These are phyloP conservation scores for Climacium dendroides DNA, from an alignment of 225 moss, liverwort and hornwort species.

Conservation along the genomic window DNA sequence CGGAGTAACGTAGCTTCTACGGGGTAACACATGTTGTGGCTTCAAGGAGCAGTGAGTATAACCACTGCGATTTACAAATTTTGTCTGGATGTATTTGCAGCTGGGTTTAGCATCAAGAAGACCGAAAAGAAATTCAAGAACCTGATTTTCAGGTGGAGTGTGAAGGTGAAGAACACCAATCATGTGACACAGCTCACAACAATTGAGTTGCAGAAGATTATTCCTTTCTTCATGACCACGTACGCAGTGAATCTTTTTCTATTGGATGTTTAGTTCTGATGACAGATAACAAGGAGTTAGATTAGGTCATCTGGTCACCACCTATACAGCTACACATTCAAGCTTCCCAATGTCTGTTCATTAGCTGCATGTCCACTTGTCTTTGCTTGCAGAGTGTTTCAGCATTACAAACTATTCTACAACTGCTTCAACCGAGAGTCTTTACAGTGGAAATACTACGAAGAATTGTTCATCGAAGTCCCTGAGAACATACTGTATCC, in stretches of 20 bases:
- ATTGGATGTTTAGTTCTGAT: neutral
- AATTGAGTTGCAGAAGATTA: slow-evolving; percentile 40
- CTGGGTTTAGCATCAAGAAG: slow-evolving; percentile 7
- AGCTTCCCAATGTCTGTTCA: neutral
- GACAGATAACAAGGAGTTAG: neutral
- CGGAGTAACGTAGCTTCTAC: neutral
- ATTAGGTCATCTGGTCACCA: neutral
- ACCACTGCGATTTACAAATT: neutral
- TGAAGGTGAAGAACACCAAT: slow-evolving; percentile 30
- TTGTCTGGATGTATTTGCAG: neutral
- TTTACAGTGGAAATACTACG: slow-evolving; percentile 10
- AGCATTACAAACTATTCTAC: slow-evolving; percentile 14
- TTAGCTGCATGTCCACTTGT: neutral
- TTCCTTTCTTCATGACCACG: slow-evolving; percentile 39
- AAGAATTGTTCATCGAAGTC: slow-evolving; percentile 23
- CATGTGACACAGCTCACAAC: slow-evolving; percentile 19
- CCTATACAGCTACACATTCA: neutral
- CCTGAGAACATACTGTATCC: slow-evolving; percentile 10
- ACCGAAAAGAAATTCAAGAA: slow-evolving; percentile 22
- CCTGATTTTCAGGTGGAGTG: slow-evolving; percentile 23
- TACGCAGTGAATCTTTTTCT: neutral
- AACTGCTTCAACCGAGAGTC: slow-evolving; percentile 23
- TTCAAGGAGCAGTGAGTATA: neutral
- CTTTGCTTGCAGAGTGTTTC: slow-evolving; percentile 25
- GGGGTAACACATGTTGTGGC: neutral